These are phyloP conservation scores for Alternaria triticimaculans DNA, from an alignment of 2,329 filamentous ascomycete genomes.

Conservation along the genomic window DNA sequence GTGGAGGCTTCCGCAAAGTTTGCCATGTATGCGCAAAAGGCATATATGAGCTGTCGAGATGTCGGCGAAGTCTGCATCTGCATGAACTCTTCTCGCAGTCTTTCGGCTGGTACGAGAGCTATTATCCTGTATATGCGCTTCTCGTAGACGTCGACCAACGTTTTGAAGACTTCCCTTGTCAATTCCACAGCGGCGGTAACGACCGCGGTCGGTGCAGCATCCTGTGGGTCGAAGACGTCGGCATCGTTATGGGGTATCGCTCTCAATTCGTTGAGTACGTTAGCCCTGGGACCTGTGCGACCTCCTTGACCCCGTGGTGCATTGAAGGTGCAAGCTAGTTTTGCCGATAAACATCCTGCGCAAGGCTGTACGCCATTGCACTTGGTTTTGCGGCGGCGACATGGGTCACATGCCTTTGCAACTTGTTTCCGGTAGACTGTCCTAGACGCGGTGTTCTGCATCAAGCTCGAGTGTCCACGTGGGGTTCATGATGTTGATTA, in stretches of 20 bases:
- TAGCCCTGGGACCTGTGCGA: slow-evolving; percentile 57
- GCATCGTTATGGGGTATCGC: slow-evolving; percentile 61
- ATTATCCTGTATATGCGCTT: slow-evolving; percentile 67
- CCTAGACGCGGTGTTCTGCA: slow-evolving; percentile 3
- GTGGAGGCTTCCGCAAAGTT: slow-evolving; percentile 28
- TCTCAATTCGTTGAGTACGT: slow-evolving; percentile 76
- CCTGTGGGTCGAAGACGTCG: neutral
- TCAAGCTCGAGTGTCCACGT: neutral
- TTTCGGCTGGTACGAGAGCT: slow-evolving; percentile 33
- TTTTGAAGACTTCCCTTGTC: slow-evolving; percentile 65
- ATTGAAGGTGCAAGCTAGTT: slow-evolving; percentile 42
- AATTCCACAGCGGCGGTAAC: neutral
- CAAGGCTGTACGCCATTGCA: slow-evolving; percentile 75
- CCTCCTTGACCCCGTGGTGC: slow-evolving; percentile 14
- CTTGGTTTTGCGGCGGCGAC: slow-evolving; percentile 76
- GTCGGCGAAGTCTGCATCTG: slow-evolving; percentile 24
- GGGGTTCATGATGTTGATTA: neutral
- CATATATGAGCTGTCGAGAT: slow-evolving; percentile 42
- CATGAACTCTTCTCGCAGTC: slow-evolving; percentile 31
- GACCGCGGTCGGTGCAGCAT: neutral
- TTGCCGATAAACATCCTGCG: slow-evolving; percentile 70
- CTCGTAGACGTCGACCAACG: slow-evolving; percentile 73
- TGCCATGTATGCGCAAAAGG: slow-evolving; percentile 49
- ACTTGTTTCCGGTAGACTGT: slow-evolving; percentile 10
- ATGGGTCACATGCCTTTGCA: slow-evolving; percentile 71